Base-by-base conservation (phyloP, 164 flowering plant genomes). In the Tinospora cordifolia region DNA sequence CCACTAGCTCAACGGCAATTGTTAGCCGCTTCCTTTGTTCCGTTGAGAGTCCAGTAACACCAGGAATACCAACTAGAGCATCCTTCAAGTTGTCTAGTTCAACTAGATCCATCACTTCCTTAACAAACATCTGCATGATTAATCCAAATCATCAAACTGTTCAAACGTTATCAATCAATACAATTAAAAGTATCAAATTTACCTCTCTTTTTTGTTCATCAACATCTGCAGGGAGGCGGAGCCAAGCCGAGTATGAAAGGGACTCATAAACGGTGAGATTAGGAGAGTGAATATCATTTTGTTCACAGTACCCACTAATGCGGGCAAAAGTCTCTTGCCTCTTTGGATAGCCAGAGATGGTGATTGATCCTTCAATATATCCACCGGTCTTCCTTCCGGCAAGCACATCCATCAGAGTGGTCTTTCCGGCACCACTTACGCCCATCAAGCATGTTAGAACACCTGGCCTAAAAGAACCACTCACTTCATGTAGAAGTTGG, bases 1-100 rank as follows among this genome's bases (percentile, higher is more conserved):
- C 99, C 59, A 94, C 99, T 27, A 94, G 93, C 74, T 94, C 98
- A 38, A 94, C 98, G 5, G 99, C 98, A 25, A 94, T 94, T 11
- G 98, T 92, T 75, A 94, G 71, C 24, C 99, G 82, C 80, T 94
- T 94, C 72, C 99, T 83, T 69, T 94, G 98, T 75, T 94, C 99
- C 7, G 96, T 94, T 68, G 99, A 94, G 71, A 94, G 80, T 34
- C 99, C 99, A 27, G 87, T 87, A 25, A 94, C 75, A 54, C 99
- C 98, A 4, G 93, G 97, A 60, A 92, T 78, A 69, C 98, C 99
- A 8, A 94, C 98, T 62, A 94, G 77, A 2, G 94, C 93, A 69
- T 87, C 90, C 77, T 81, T 88, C 19, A 94, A 87, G 71, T 73
- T 82, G 41, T 82, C 82, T n/a, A 94, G 82, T 81, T 94, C 98